Evolutionary conservation across 352 stramenopile species (phyloP).

Genomic region (Phytophthora constricta): DNA sequence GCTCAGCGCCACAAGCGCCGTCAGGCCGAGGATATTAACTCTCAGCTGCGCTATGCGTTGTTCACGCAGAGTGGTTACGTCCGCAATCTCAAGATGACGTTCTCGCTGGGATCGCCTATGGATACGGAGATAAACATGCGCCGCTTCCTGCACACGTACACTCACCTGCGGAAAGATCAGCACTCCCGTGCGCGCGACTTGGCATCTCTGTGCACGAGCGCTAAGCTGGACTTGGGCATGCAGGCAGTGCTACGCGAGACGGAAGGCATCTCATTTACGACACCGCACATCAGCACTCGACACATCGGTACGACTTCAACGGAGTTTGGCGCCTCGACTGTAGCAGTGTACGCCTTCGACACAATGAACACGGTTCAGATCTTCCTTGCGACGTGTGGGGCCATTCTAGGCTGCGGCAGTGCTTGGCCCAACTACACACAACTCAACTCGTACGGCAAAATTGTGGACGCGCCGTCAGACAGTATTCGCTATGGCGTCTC

Average conservation of each 20-base stretch:
- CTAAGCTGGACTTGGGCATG: constrained; percentile 42
- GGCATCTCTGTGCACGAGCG: constrained; percentile 31
- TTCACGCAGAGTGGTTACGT: constrained; percentile 64
- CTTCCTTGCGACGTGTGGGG: constrained; percentile 37
- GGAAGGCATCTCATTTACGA: constrained; percentile 29
- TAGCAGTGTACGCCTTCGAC: constrained; percentile 44
- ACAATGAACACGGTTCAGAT: constrained; percentile 48
- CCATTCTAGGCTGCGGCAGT: constrained; percentile 35
- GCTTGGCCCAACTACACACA: constrained; percentile 39
- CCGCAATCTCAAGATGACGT: constrained; percentile 40
- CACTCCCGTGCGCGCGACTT: constrained; percentile 36
- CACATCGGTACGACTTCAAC: constrained; percentile 34
- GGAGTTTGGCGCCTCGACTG: constrained; percentile 39
- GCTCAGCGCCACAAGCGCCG: constrained; percentile 63
- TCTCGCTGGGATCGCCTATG: constrained; percentile 27
- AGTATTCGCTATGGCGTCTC: constrained; percentile 43
- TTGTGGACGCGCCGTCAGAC: constrained; percentile 33
- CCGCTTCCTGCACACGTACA: constrained; percentile 41
- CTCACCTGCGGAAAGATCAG: constrained; percentile 34
- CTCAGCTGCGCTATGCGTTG: constrained; percentile 54
- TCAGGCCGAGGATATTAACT: constrained; percentile 61
- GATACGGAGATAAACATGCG: constrained; percentile 40
- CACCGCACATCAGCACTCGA: constrained; percentile 33
- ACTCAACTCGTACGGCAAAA: constrained; percentile 34
- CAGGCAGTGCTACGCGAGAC: constrained; percentile 42